phyloP scores from a whole-genome alignment of 1,139 yeast genomes.

The Saccharomyces hybrid region DNA sequence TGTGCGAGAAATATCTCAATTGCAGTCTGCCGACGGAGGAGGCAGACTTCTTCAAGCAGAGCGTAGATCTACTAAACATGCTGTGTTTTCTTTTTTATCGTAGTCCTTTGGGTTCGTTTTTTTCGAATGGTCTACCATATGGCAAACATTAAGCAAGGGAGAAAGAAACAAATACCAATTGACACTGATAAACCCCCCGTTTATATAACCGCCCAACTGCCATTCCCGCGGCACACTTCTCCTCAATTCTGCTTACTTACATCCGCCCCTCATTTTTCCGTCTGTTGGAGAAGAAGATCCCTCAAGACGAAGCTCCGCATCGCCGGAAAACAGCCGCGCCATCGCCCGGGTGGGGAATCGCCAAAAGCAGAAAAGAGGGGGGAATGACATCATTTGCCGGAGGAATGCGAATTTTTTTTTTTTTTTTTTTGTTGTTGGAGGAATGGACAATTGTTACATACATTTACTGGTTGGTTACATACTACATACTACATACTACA shows the following conservation, averaged over 20 bases:
- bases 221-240: not conserved
- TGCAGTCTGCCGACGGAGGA: slow-evolving; percentile 13
- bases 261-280: not conserved
- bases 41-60: slow-evolving; percentile 10
- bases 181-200: not conserved
- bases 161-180: not conserved
- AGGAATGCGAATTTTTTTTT: not conserved
- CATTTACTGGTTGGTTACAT: not conserved
- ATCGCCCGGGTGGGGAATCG: not conserved
- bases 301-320: not conserved
- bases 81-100: not conserved
- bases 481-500: not conserved
- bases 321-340: not conserved
- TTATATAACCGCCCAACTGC: not conserved
- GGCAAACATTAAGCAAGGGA: too few relatives aligned
- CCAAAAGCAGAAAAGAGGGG: not conserved
- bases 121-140: too few relatives aligned
- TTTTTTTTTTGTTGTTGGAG: too few relatives aligned
- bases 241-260: not conserved
- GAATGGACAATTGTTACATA: not conserved
- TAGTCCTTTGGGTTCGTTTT: not conserved
- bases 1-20: slow-evolving; percentile 22
- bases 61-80: slow-evolving; percentile 7
- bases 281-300: not conserved
- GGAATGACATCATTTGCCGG: not conserved